A percentile compares a stretch with the other conserved stretches of the same genome.
These are phyloP conservation scores for Fusarium verrucosum DNA, from an alignment of 2,329 filamentous ascomycete species.

Conservation along the genomic window DNA sequence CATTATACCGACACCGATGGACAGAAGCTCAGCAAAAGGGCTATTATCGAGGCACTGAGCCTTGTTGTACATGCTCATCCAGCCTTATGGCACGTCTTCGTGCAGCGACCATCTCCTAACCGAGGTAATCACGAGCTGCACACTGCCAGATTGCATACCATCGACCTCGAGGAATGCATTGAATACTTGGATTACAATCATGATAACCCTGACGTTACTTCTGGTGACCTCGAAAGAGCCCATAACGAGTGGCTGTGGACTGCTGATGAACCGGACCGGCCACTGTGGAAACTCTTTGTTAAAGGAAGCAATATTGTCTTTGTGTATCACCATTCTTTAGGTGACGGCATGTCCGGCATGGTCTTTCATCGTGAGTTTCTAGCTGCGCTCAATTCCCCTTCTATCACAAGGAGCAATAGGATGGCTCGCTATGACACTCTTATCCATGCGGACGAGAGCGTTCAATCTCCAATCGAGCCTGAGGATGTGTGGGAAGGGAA, in stretches of 20 bases:
- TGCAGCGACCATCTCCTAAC: neutral
- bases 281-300: slow-evolving; percentile 30
- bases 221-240: slow-evolving; percentile 12
- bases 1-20: neutral
- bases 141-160: slow-evolving; percentile 16
- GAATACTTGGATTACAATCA: slow-evolving; percentile 7
- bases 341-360: slow-evolving; percentile 24
- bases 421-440: neutral
- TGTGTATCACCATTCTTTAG: slow-evolving; percentile 31
- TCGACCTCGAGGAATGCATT: slow-evolving; percentile 29
- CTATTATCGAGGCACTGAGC: neutral
- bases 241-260: slow-evolving; percentile 33
- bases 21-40: neutral
- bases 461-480: neutral
- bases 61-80: neutral
- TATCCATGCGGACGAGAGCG: neutral
- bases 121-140: slow-evolving; percentile 1
- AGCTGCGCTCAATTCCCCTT: slow-evolving; percentile 2
- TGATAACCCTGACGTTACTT: neutral
- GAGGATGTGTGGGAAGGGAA: neutral
- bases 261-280: slow-evolving; percentile 11
- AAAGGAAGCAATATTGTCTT: slow-evolving; percentile 22
- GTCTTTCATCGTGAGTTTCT: slow-evolving; percentile 28
- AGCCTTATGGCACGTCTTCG: neutral
- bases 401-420: accelerated